These are phyloP conservation scores for Colletotrichum magnum DNA, from an alignment of 2,329 filamentous ascomycete species.

Conservation along the genomic window DNA sequence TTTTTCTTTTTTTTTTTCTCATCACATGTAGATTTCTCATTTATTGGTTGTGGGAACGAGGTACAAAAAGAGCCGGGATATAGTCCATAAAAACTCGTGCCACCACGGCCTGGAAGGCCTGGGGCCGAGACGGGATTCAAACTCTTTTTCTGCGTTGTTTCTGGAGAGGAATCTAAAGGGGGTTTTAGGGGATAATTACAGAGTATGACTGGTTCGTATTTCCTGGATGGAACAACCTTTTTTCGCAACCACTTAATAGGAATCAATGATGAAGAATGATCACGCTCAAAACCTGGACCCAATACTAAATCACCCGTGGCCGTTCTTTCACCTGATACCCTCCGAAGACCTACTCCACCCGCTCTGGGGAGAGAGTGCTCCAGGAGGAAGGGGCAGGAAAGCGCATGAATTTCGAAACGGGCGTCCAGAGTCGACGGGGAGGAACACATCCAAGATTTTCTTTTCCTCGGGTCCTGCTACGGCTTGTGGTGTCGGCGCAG, in stretches of 20 bases:
- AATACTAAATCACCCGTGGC: neutral
- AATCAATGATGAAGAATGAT: conserved; percentile 42
- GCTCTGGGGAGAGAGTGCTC: too few relatives aligned
- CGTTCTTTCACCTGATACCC: too few relatives aligned
- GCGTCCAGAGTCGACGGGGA: neutral
- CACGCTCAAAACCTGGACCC: conserved; percentile 9
- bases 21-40: conserved; percentile 45
- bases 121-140: conserved; percentile 4
- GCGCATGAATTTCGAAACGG: neutral
- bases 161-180: conserved; percentile 14
- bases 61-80: conserved; percentile 17
- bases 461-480: neutral
- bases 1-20: conserved; percentile 43
- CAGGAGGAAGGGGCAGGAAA: too few relatives aligned
- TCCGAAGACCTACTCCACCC: too few relatives aligned
- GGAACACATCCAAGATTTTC: neutral
- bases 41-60: conserved; percentile 28
- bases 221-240: conserved; percentile 53
- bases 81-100: conserved; percentile 4
- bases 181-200: conserved; percentile 38
- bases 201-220: conserved; percentile 67
- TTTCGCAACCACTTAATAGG: conserved; percentile 44
- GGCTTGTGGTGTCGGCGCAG: conserved; percentile 9
- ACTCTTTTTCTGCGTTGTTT: conserved; percentile 7
- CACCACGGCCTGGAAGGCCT: conserved; percentile 4